Evolutionary conservation across 2,329 filamentous ascomycete genomes (phyloP), one percentile per base, ranked within the genome.

Genomic region (Fusarium sp.): DNA sequence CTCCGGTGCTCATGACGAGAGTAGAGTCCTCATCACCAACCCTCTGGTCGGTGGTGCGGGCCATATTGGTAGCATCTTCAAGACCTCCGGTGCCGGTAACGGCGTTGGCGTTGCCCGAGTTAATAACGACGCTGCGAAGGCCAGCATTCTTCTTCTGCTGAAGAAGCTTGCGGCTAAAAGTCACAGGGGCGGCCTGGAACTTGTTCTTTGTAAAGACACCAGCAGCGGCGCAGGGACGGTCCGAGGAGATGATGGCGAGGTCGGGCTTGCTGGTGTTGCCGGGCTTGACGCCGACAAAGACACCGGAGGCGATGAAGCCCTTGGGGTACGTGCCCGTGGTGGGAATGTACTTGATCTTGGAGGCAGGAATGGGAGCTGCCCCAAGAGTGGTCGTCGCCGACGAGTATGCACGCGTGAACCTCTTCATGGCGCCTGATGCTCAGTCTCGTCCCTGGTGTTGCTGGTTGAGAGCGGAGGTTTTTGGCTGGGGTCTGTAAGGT

Each of bases 161-260:
- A 34, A 97, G 82, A 65, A 94, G 87, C 62, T 90, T 85, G 69
- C 89, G 86, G 79, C 91, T 95, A 66, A 97, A 91, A 29, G 92
- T 93, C 46, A 99, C 95, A 5, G 96, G 96, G 10, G 96, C 96
- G 16, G 96, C 96, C 81, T 97, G 94, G 82, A 99, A 99, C 80
- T 95, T 94, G 83, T 99, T 99, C 80, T 93, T 96, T 59, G 96
- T 99, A 83, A 98, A 97, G 49, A 98, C 94, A 6, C 93, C 96
- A 0, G 94, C 93, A 9, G 91, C 94, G 6, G 92, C 87, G 79
- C 93, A 97, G 59, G 94, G 93, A 57, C 85, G 86, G 75, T 97
- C 93, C 6, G 96, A 98, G 16, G 91, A 90, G 69, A 99, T 87
- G 71, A 99, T 86, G 34, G 94, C 93, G 54, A 99, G 87, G 79